Evolutionary conservation across 179 eudicot genomes (phyloP).

Genomic region (Amaranthus tricolor): DNA sequence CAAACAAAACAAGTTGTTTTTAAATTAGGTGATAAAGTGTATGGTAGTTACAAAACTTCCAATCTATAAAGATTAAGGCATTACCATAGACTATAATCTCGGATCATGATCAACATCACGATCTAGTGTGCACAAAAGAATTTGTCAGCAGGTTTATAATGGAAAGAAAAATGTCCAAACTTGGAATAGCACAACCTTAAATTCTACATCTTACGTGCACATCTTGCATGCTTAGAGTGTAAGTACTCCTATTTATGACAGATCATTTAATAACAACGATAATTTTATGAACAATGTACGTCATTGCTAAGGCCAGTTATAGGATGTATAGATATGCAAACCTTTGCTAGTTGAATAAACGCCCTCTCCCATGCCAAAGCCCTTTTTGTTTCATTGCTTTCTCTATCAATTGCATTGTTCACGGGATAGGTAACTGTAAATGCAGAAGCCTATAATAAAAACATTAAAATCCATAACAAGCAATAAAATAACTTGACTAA

Average conservation of each 20-base stretch:
- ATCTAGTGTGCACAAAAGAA: too few species aligned
- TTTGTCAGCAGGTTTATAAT: too few species aligned
- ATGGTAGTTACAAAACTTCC: not conserved
- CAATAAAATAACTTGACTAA: conserved; percentile 1
- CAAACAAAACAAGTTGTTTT: conserved; percentile 7
- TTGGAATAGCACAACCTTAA: not conserved
- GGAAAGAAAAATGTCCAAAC: too few species aligned
- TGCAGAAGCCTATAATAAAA: conserved; percentile 81
- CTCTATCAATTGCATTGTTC: conserved; percentile 76
- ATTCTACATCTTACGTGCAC: not conserved
- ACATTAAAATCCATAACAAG: conserved; percentile 18
- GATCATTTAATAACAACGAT: conserved; percentile 2
- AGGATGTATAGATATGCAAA: conserved; percentile 25
- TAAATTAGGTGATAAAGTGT: not conserved
- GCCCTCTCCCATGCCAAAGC: conserved; percentile 96
- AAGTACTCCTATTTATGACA: not conserved
- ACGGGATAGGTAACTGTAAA: conserved; percentile 95
- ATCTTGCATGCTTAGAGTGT: too few species aligned
- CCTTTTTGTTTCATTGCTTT: conserved; percentile 62
- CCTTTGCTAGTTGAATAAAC: conserved; percentile 90
- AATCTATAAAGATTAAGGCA: too few species aligned
- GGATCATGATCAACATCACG: too few species aligned
- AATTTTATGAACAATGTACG: not conserved
- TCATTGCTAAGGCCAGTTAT: not conserved
- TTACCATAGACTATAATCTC: too few species aligned